Base-by-base conservation (phyloP, 768 basidiomycete species). In the Rubroboletus pulcherrimus region DNA sequence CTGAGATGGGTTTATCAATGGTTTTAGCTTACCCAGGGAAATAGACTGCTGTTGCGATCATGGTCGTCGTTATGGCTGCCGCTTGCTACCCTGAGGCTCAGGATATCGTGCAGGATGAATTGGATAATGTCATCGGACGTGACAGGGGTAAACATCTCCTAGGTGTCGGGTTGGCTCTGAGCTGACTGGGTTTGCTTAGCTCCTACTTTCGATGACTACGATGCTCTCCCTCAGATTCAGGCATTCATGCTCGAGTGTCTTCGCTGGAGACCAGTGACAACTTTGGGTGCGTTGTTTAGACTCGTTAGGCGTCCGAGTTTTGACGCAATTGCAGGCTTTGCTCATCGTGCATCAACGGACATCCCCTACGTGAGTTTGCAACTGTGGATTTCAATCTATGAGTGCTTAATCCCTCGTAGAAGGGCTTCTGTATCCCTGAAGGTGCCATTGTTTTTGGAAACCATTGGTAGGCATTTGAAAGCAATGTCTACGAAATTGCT, bases 271-370 rank as follows among this genome's bases (percentile, higher is more conserved):
- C 75, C 77, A 9, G 71, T 75, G 12, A 69, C 68, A 0, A 66
- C 71, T 4, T 59, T 67, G 46, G 75, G 75, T 63, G 41, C 9
- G 56, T 43, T 46, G 4, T 8, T 47, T 37, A 0, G 33, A 15
- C 33, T 29, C 30, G 34, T 10, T 17, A 8, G 24, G 8, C 15
- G 7, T 48, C 40, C 24, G 5, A 9, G 1, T 37, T 31, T 40
- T 59, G 47, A 68, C 8, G 4, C 11, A 2, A 7, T 47, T 31
- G 3, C 46, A 66, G 86, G 86, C 1, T 84, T 87, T 58, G 75
- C 84, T 4, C 87, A 90, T 59, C 79, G 80, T 43, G 80, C 86
- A 1, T 82, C 80, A 2, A 79, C 79, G 53, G 86, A 89, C 49
- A 80, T 90, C 31, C 65, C 81, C 26, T 89, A 83, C 76, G 84